A percentile compares a stretch with the other conserved stretches of the same genome.
phyloP scores from a whole-genome alignment of 441 rosid species.

The Geranium incanum region DNA sequence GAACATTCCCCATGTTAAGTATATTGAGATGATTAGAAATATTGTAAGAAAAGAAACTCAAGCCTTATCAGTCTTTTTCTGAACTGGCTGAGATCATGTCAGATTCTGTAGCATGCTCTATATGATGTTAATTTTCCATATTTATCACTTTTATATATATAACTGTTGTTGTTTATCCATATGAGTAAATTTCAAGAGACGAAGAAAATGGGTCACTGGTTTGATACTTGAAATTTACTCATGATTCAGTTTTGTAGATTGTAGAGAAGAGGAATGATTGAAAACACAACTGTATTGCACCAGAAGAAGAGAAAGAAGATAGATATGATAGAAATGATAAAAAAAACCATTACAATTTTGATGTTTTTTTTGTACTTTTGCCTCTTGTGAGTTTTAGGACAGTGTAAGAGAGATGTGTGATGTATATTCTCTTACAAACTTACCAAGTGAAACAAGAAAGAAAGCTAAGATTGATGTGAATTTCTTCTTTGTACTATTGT shows the following conservation, averaged over 20 bases:
- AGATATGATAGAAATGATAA: background rate
- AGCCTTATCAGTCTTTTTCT: background rate
- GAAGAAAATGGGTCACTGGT: background rate
- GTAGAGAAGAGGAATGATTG: background rate
- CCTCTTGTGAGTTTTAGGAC: constrained; percentile 3
- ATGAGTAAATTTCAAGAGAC: background rate
- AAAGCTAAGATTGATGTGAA: background rate
- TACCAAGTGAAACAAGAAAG: constrained; percentile 8
- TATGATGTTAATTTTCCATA: background rate
- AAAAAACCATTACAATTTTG: constrained; percentile 8
- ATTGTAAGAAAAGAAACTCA: background rate
- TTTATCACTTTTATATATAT: background rate
- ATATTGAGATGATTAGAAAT: too few species aligned
- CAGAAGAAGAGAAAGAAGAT: background rate
- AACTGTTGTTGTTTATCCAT: background rate
- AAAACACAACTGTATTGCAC: background rate
- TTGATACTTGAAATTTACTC: background rate
- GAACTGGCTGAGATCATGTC: constrained; percentile 1
- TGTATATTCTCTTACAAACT: constrained; percentile 20
- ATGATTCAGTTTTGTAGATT: constrained; percentile 12
- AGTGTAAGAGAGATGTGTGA: constrained; percentile 16
- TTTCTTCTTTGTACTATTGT: background rate
- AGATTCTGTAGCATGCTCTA: constrained; percentile 7
- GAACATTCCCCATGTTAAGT: too few species aligned
- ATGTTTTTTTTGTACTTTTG: background rate